Conservation (phyloP, 2,329 filamentous ascomycete species). For the Talaromyces sp. region DNA sequence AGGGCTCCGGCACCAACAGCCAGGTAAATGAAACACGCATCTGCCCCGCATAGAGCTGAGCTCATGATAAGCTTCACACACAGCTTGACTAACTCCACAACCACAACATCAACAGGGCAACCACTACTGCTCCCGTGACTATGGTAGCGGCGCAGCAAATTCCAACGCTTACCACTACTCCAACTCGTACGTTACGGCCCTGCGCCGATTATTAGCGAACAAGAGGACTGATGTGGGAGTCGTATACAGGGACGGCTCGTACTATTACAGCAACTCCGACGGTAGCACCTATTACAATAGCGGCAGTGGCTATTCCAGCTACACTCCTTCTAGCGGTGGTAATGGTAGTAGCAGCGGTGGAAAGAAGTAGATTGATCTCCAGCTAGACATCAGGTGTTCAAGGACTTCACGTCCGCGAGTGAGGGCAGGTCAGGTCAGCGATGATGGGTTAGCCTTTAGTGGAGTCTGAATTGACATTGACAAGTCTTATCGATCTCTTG, state of each 20-base stretch:
- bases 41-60: background rate
- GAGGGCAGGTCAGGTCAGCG: too few species aligned
- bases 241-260: constrained; percentile 56
- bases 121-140: constrained; percentile 63
- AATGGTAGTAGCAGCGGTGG: constrained; percentile 17
- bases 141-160: constrained; percentile 42
- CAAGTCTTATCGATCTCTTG: background rate
- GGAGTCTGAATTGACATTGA: background rate
- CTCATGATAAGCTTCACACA: background rate
- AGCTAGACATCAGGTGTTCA: too few species aligned
- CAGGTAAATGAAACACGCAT: constrained; percentile 46
- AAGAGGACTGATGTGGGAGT: background rate
- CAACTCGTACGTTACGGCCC: constrained; percentile 54
- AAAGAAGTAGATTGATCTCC: background rate
- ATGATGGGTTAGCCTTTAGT: background rate
- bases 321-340: constrained; percentile 54
- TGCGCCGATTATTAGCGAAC: too few species aligned
- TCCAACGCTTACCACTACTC: constrained; percentile 55
- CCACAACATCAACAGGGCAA: constrained; percentile 54
- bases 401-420: background rate
- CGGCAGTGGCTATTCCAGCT: constrained; percentile 56
- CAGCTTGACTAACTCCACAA: background rate
- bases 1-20: constrained; percentile 57
- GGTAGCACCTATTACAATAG: constrained; percentile 66
- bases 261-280: constrained; percentile 69